Evolutionary conservation across 345 rosid genomes (phyloP), one percentile per base, ranked within the genome.

Genomic region (Citrus hindsii): DNA sequence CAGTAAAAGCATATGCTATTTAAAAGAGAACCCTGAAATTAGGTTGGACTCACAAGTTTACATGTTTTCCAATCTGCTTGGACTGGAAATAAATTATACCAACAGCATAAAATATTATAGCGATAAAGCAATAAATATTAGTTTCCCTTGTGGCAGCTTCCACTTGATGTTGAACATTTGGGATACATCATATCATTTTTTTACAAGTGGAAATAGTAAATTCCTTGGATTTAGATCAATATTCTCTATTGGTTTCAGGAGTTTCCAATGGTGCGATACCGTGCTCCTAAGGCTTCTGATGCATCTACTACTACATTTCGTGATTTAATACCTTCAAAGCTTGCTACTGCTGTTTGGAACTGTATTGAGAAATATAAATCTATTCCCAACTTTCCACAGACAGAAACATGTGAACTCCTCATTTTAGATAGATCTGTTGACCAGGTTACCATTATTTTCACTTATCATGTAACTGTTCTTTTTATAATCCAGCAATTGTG

Each of bases 401-500:
- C 84, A 25, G 94, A 90, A 81, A 93, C 99, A 61, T 92, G 99
- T 37, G 96, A 95, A 64, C 83, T 95, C 81, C 92, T 95, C 79
- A 95, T 95, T 73, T 76, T 95, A 81, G 96, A 93, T 85, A 91
- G 98, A 92, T 91, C 98, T 60, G 83, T 93, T 79, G 99, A 95
- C 86, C 95, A 91, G 95, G 99, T 95, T 77, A 56, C 48, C 46
- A 38, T 61, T 71, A 69, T 53, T 72, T 86, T 81, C 69, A 70
- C 63, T 30, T 65, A n/a, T 67, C 56, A 56, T 76, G 19, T 61
- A 56, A 76, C 63, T 13, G 78, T 42, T 24, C 9, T 18, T 79
- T 58, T n/a, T 55, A 19, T 40, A 24, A 5, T 46, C 16, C 32
- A 40, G 32, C 18, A 53, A 74, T 73, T 69, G 22, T 73, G 67